phyloP scores from a whole-genome alignment of 2,329 filamentous ascomycete genomes.

The Apiospora arundinis region DNA sequence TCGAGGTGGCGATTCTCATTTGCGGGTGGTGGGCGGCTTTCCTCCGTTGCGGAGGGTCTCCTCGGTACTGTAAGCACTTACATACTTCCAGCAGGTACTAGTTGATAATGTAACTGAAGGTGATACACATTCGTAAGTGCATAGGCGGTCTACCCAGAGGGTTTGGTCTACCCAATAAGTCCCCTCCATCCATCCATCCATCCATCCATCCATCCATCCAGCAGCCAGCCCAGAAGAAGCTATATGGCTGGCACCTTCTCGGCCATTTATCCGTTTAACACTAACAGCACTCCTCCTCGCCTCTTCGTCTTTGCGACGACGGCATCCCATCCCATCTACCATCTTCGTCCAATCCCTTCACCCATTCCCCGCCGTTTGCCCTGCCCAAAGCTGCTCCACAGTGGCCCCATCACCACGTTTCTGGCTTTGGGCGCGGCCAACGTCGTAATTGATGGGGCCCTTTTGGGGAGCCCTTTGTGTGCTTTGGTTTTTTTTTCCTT shows the following conservation, averaged over 20 bases:
- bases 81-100: not conserved
- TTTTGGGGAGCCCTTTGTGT: too few relatives aligned
- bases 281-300: not conserved
- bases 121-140: not conserved
- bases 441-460: conserved; percentile 10
- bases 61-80: not conserved
- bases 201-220: not conserved
- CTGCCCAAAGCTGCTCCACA: conserved; percentile 7
- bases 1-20: conserved; percentile 1
- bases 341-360: not conserved
- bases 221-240: not conserved
- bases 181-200: not conserved
- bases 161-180: not conserved
- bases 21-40: conserved; percentile 11
- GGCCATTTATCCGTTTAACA: conserved; percentile 3
- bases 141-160: not conserved
- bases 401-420: conserved; percentile 14
- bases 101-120: not conserved
- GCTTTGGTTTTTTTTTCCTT: too few relatives aligned
- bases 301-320: not conserved
- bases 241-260: conserved; percentile 7
- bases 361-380: conserved; percentile 12
- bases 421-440: not conserved
- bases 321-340: not conserved
- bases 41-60: not conserved